These are phyloP conservation scores for Panaeolus papilionaceus DNA, from an alignment of 768 basidiomycete genomes.

Conservation along the genomic window DNA sequence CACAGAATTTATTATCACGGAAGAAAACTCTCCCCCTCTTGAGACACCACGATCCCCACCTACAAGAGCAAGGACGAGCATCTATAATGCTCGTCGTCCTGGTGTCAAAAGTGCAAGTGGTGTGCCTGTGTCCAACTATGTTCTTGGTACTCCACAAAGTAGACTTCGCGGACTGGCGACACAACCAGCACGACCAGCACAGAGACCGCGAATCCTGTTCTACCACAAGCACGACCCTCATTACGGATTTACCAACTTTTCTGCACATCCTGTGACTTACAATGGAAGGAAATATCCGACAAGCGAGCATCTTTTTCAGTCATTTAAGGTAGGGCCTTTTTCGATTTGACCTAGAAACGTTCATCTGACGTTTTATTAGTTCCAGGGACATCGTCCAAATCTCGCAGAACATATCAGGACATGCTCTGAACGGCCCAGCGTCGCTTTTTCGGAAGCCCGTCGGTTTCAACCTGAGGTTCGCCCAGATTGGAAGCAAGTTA, in stretches of 20 bases:
- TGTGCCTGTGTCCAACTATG: conserved; percentile 20
- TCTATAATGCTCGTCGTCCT: conserved; percentile 31
- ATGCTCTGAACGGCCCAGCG: conserved; percentile 65
- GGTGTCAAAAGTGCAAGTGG: conserved; percentile 31
- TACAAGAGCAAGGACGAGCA: conserved; percentile 25
- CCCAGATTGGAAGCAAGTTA: conserved; percentile 72
- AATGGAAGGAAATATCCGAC: conserved; percentile 73
- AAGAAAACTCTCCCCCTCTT: conserved; percentile 24
- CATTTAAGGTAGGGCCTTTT: conserved; percentile 60
- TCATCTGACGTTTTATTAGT: conserved; percentile 44
- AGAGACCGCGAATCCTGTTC: conserved; percentile 55
- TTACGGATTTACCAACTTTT: conserved; percentile 80
- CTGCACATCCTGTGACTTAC: conserved; percentile 66
- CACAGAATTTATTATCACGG: conserved; percentile 33
- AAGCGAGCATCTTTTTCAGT: conserved; percentile 80
- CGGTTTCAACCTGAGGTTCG: conserved; percentile 67
- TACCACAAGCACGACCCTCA: conserved; percentile 69
- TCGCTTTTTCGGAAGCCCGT: conserved; percentile 72
- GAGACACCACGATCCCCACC: conserved; percentile 11
- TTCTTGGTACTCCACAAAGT: conserved; percentile 13
- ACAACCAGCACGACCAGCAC: conserved; percentile 29
- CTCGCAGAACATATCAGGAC: conserved; percentile 75
- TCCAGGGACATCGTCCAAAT: conserved; percentile 61
- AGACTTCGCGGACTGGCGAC: conserved; percentile 24
- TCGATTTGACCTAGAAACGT: not conserved